These are phyloP conservation scores for Trichoderma harzianum DNA, from an alignment of 2,329 filamentous ascomycete genomes.

Conservation along the genomic window DNA sequence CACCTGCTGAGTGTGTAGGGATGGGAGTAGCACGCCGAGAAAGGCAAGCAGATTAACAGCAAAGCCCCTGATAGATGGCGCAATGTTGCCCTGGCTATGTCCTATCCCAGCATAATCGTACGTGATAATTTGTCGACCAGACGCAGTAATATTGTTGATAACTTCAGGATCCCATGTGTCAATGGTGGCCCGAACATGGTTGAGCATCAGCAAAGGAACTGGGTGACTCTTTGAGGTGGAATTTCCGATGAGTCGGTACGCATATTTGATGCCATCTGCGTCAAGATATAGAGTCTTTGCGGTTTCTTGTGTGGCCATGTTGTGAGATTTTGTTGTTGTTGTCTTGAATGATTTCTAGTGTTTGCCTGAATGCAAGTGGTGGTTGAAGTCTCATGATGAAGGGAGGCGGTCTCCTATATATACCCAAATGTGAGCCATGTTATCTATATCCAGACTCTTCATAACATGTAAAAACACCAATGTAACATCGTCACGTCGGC, in stretches of 20 bases:
- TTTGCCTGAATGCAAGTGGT: background rate
- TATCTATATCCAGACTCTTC: background rate
- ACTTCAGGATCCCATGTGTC: conserved; percentile 41
- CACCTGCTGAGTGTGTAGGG: conserved; percentile 22
- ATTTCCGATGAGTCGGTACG: conserved; percentile 33
- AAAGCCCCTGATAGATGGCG: background rate
- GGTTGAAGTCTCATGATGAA: background rate
- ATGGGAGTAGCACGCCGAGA: background rate
- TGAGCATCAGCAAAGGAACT: conserved; percentile 27
- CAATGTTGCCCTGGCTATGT: background rate
- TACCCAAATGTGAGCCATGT: background rate
- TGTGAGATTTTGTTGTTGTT: background rate
- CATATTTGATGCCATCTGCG: conserved; percentile 30
- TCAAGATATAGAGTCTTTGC: conserved; percentile 29
- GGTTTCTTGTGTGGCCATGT: conserved; percentile 32
- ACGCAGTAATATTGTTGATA: conserved; percentile 46
- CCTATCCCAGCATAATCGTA: conserved; percentile 23
- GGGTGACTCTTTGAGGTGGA: conserved; percentile 27
- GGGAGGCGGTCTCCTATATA: background rate
- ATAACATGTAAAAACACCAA: background rate
- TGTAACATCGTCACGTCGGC: background rate
- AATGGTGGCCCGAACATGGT: conserved; percentile 25
- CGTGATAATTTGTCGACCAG: conserved; percentile 39
- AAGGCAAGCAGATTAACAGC: conserved; percentile 1
- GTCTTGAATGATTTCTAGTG: background rate